Evolutionary conservation across 163 green algal species (phyloP).

Genomic region (Chlorella variabilis): DNA sequence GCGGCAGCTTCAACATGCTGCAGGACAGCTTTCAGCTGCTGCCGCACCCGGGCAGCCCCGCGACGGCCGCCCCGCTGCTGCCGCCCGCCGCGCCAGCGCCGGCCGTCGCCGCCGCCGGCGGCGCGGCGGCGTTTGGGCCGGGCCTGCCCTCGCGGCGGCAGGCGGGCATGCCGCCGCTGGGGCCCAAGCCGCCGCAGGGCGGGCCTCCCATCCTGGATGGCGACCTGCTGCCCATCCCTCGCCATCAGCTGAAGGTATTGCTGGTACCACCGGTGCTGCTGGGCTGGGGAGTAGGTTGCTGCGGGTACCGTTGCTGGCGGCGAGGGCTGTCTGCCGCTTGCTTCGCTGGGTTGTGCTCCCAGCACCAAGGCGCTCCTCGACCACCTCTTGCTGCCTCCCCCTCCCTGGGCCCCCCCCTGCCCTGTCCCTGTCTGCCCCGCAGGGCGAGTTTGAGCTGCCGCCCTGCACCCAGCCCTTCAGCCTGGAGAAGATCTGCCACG

Average conservation of each 20-base stretch:
- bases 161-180: background rate
- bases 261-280: too few species aligned
- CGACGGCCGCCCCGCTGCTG: background rate
- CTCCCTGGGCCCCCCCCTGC: too few species aligned
- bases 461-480: conserved; percentile 12
- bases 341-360: too few species aligned
- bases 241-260: conserved; percentile 5
- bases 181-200: background rate
- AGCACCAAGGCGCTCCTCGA: too few species aligned
- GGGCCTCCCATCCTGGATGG: conserved; percentile 2
- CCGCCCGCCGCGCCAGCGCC: background rate
- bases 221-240: background rate
- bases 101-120: too few species aligned
- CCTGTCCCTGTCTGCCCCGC: background rate
- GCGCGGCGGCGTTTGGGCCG: background rate
- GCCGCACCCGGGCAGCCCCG: background rate
- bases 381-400: background rate
- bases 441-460: conserved; percentile 16
- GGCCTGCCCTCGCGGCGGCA: background rate
- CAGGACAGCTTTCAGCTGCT: conserved; percentile 25
- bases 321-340: too few species aligned
- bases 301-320: too few species aligned
- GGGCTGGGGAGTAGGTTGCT: too few species aligned
- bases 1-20: conserved; percentile 2
- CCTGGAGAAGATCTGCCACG: background rate